Evolutionary conservation across 2,329 filamentous ascomycete species (phyloP).

Genomic region (Leptographium lundbergii): DNA sequence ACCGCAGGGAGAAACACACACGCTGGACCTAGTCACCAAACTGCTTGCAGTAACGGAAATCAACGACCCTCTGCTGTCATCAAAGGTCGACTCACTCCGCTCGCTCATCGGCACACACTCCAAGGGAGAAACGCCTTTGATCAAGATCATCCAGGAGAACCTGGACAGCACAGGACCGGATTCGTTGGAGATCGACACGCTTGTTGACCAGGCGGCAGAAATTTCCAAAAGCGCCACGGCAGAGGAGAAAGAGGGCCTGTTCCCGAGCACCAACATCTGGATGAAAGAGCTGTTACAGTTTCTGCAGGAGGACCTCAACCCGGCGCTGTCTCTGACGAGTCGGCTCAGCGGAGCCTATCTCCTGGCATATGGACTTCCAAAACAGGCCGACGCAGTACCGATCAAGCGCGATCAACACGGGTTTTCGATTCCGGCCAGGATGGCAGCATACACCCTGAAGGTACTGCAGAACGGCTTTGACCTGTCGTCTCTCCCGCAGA

Average conservation of each 20-base stretch:
- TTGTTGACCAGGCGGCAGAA: constrained; percentile 34
- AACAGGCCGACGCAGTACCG: constrained; percentile 2
- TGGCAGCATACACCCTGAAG: constrained; percentile 56
- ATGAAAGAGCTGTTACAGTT: constrained; percentile 45
- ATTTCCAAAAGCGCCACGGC: constrained; percentile 19
- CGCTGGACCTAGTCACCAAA: constrained; percentile 37
- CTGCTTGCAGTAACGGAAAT: constrained; percentile 43
- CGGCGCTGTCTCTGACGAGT: constrained; percentile 62
- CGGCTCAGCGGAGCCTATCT: constrained; percentile 58
- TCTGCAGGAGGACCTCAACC: constrained; percentile 37
- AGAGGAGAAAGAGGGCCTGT: constrained; percentile 30
- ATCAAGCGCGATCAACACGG: constrained; percentile 52
- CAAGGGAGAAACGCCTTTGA: constrained; percentile 29
- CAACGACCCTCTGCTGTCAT: constrained; percentile 23
- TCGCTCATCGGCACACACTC: constrained; percentile 30
- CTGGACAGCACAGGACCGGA: constrained; percentile 34
- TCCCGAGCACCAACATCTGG: constrained; percentile 58
- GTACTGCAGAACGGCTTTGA: constrained; percentile 35
- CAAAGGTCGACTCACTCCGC: constrained; percentile 29
- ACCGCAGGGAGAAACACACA: constrained; percentile 28
- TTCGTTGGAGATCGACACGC: constrained; percentile 41
- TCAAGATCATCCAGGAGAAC: constrained; percentile 41
- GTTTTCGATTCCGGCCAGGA: constrained; percentile 59
- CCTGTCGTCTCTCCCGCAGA: constrained; percentile 24
- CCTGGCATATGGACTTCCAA: constrained; percentile 28